Evolutionary conservation across 495 filamentous ascomycete genomes (phyloP), one percentile per base, ranked within the genome.

Genomic region (Cairneyella variabilis): DNA sequence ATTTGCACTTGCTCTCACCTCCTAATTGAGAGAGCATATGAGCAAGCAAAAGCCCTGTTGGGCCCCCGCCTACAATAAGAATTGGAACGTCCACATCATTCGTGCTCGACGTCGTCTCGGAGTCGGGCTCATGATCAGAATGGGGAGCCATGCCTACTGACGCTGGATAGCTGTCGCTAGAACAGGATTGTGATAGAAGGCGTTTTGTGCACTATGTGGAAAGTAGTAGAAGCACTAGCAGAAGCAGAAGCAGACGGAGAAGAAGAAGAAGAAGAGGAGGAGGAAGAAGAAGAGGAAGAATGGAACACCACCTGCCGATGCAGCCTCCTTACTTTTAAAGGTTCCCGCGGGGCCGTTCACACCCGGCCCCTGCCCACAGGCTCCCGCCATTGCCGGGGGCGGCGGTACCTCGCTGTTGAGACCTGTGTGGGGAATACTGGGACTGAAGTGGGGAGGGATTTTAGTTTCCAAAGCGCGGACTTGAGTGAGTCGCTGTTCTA

Each of bases 61-160:
- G 66, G 12, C 68, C 68, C 25, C 63, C 68, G 32, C 69, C 68
- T 10, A 72, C 54, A 49, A 72, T 69, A 8, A 71, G 59, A 18
- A 72, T 54, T 11, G 66, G 68, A 17, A 55, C 43, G 32, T 55
- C 52, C 12, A 54, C 22, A 26, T 27, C 20, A 11, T 36, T 32
- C 10, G 39, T n/a, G 22, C 17, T 34, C 17, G 48, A 18, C 17
- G 18, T n/a, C 3, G 21, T 42, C 9, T 14, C 6, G 8, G 22
- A 14, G 10, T 37, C 50, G 6, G 38, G n/a, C 6, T 25, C 50
- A 36, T 21, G 50, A 7, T 45, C 40, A 28, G 50, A 44, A 44
- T 45, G 50, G 18, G 50, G 50, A 12, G 50, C 50, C 50, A 53
- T 53, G 38, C 38, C 38, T 41, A 17, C n/a, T 41, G 16, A 41